Percentiles rank a stretch among this genome's conserved stretches.
Conservation (phyloP, 108 stramenopile species). For the Halocafeteria seosinensis region DNA sequence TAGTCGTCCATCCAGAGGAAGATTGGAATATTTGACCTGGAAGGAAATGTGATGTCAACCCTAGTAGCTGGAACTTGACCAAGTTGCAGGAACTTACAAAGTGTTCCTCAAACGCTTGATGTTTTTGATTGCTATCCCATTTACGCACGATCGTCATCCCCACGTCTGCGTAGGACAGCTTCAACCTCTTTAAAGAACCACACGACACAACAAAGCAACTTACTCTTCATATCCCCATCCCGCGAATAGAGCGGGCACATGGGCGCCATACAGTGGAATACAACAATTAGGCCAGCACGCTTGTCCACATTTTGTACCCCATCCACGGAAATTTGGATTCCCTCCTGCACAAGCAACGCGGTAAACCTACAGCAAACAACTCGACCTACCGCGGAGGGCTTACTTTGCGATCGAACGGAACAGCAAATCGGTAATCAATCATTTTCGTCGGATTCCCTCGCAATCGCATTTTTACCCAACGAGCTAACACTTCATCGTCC, state of each 20-base stretch:
- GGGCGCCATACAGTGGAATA: background rate
- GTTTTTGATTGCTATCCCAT: background rate
- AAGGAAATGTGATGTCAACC: no score
- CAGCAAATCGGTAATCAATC: background rate
- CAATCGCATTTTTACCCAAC: background rate
- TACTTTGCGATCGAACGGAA: background rate
- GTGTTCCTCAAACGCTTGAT: background rate
- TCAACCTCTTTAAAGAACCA: no score
- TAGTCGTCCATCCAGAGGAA: background rate
- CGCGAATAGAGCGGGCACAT: background rate
- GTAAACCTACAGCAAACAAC: no score
- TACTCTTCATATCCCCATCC: no score
- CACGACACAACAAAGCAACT: no score
- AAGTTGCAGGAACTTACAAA: no score
- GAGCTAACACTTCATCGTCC: background rate
- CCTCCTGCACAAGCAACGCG: no score
- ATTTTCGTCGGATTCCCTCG: background rate
- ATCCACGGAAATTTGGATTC: background rate
- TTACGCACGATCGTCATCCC: no score
- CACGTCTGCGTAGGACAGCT: no score
- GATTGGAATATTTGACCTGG: no score
- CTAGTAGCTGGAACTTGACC: no score
- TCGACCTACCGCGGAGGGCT: no score
- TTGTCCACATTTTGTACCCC: background rate
- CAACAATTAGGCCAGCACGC: background rate